Conservation (phyloP, 768 basidiomycete genomes). For the Plicaturopsis crispa region DNA sequence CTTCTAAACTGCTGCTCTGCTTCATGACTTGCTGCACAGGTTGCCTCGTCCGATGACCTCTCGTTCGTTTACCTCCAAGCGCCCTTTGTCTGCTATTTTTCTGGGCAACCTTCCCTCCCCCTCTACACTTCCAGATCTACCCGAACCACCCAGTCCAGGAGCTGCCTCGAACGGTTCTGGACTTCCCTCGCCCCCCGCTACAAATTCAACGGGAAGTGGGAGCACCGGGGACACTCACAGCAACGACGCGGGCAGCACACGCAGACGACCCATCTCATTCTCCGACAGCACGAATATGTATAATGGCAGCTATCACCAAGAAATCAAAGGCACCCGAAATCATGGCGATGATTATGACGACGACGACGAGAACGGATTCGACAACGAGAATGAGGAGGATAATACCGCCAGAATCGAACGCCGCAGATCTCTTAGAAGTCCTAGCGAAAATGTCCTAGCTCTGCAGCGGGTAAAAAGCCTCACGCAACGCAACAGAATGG, state of each 20-base stretch:
- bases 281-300: conserved; percentile 27
- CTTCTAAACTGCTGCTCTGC: too few relatives aligned
- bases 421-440: conserved; percentile 24
- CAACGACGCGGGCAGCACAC: conserved; percentile 30
- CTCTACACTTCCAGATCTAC: conserved; percentile 54
- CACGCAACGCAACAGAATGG: conserved; percentile 67
- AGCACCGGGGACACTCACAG: conserved; percentile 57
- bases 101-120: conserved; percentile 35
- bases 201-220: conserved; percentile 79
- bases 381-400: conserved; percentile 52
- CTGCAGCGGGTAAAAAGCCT: conserved; percentile 65
- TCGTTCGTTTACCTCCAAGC: conserved; percentile 31
- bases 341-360: conserved; percentile 44
- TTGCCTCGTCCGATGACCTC: conserved; percentile 51
- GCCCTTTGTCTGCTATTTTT: conserved; percentile 58
- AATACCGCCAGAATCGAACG: conserved; percentile 47
- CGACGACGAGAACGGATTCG: conserved; percentile 35
- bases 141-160: conserved; percentile 62
- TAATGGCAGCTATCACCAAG: conserved; percentile 25
- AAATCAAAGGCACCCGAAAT: conserved; percentile 24
- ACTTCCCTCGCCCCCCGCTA: conserved; percentile 77
- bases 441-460: conserved; percentile 49
- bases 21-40: too few relatives aligned
- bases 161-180: conserved; percentile 50
- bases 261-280: conserved; percentile 23